Conservation (phyloP, 768 basidiomycete species). For the Imleria badia region DNA sequence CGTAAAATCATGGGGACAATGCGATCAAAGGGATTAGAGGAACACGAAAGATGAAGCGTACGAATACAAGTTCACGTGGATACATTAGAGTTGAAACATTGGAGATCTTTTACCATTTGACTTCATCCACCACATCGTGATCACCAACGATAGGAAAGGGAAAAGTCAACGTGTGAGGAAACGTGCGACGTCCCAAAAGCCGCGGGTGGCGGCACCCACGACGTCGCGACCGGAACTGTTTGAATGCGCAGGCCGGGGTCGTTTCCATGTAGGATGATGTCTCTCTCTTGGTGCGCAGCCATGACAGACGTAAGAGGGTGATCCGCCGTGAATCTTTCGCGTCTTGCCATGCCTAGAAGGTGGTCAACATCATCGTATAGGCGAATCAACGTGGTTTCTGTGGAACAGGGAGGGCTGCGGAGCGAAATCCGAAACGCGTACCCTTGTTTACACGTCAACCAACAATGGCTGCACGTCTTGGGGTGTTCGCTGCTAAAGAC, state of each 20-base stretch:
- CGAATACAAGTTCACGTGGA: too few species aligned
- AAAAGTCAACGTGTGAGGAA: conserved; percentile 13
- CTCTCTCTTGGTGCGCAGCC: conserved; percentile 22
- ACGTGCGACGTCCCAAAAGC: conserved; percentile 7
- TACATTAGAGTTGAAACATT: too few species aligned
- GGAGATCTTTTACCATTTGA: too few species aligned
- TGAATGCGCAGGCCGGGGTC: conserved; percentile 15
- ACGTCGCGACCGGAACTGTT: neutral
- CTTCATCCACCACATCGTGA: too few species aligned
- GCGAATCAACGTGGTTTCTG: neutral
- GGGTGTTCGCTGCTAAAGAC: conserved; percentile 32
- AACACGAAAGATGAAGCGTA: too few species aligned
- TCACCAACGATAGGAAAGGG: too few species aligned
- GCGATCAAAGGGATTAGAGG: too few species aligned
- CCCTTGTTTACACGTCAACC: conserved; percentile 31
- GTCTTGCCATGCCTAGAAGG: conserved; percentile 30
- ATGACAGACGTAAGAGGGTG: conserved; percentile 30
- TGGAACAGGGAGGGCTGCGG: neutral
- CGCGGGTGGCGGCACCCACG: neutral
- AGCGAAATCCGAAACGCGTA: conserved; percentile 7
- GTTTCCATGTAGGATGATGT: conserved; percentile 22
- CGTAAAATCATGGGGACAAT: too few species aligned
- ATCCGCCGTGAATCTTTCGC: conserved; percentile 30
- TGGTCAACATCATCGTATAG: neutral
- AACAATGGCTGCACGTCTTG: conserved; percentile 21